Percentiles rank a stretch among this genome's conserved stretches.
These are phyloP conservation scores for Xylariaceae sp. DNA, from an alignment of 2,329 filamentous ascomycete species.

Conservation along the genomic window DNA sequence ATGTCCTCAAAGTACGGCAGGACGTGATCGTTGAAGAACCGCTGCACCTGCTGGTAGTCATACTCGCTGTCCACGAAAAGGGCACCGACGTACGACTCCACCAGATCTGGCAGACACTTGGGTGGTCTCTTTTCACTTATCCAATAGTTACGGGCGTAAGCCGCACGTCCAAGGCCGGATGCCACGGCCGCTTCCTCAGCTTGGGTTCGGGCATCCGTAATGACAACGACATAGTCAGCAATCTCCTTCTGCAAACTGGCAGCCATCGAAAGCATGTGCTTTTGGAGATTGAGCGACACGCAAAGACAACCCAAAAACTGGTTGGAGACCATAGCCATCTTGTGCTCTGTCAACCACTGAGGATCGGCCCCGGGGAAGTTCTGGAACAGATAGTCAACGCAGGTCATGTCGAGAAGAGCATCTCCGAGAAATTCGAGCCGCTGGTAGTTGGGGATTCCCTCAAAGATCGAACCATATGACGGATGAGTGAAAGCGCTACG, in stretches of 20 bases:
- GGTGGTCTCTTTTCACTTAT: conserved; percentile 56
- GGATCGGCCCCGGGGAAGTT: conserved; percentile 74
- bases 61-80: conserved; percentile 87
- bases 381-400: conserved; percentile 76
- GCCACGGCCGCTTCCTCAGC: conserved; percentile 36
- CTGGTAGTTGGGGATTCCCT: conserved; percentile 82
- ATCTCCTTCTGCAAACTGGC: conserved; percentile 41
- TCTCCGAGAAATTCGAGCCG: conserved; percentile 90
- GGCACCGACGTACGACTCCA: conserved; percentile 85
- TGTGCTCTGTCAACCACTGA: conserved; percentile 97
- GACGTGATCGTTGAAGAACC: conserved; percentile 72
- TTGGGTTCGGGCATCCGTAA: conserved; percentile 44
- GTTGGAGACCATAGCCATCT: conserved; percentile 99
- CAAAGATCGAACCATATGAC: conserved; percentile 68
- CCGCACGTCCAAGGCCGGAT: conserved; percentile 31
- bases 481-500: conserved; percentile 85
- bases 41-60: conserved; percentile 64
- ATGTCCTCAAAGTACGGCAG: conserved; percentile 79
- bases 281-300: conserved; percentile 71
- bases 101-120: conserved; percentile 74
- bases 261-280: conserved; percentile 58
- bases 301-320: conserved; percentile 82
- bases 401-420: conserved; percentile 54
- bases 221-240: conserved; percentile 50
- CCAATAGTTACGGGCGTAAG: conserved; percentile 64